Evolutionary conservation across 305 asterid species (phyloP).

Genomic region (Rubia peregrina): DNA sequence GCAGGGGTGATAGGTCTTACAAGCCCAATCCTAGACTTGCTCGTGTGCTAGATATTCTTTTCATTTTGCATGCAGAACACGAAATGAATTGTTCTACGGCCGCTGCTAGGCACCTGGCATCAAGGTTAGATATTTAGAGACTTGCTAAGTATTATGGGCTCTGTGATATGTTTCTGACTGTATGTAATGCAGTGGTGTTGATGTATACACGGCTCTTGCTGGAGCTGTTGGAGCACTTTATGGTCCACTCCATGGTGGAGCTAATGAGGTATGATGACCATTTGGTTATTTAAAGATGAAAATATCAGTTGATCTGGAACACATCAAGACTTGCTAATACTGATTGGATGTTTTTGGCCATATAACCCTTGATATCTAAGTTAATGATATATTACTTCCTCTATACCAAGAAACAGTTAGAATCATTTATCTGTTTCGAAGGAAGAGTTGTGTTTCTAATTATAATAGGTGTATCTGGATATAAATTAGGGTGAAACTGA

Average conservation of each 20-base stretch:
- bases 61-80: constrained; percentile 94
- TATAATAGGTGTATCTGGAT: not conserved
- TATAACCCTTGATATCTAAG: not conserved
- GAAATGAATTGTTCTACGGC: constrained; percentile 99
- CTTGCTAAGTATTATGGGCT: constrained; percentile 11
- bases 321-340: not conserved
- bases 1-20: constrained; percentile 92
- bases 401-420: not conserved
- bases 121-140: constrained; percentile 51
- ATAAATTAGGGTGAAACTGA: not conserved
- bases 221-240: constrained; percentile 99
- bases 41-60: constrained; percentile 90
- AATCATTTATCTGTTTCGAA: not conserved
- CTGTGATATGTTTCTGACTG: constrained; percentile 7
- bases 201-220: constrained; percentile 94
- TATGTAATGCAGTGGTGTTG: constrained; percentile 79
- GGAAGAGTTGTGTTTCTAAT: not conserved
- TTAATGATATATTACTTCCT: not conserved
- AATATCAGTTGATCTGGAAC: not conserved
- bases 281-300: not conserved
- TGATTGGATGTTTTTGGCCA: not conserved
- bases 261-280: constrained; percentile 66
- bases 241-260: constrained; percentile 99
- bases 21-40: constrained; percentile 96
- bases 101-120: constrained; percentile 97